phyloP scores from a whole-genome alignment of 441 rosid species.

The Adansonia grandidieri region DNA sequence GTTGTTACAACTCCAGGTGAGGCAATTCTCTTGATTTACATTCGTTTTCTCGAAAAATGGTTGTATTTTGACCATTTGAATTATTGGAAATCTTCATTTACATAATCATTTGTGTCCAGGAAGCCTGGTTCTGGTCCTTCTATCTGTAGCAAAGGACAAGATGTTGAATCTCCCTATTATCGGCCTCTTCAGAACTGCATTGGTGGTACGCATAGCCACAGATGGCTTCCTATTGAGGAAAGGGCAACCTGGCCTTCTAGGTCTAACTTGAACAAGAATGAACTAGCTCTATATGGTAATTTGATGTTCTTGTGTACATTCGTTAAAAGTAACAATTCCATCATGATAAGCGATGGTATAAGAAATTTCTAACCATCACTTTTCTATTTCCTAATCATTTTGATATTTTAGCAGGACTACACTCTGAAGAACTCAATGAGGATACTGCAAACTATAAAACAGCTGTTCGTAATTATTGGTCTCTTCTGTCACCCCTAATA shows the following conservation, averaged over 20 bases:
- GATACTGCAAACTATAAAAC: slow-evolving; percentile 66
- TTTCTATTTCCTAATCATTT: slow-evolving; percentile 13
- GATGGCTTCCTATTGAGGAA: slow-evolving; percentile 87
- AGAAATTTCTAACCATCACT: not conserved
- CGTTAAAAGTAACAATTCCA: slow-evolving; percentile 13
- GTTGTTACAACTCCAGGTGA: slow-evolving; percentile 81
- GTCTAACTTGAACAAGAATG: slow-evolving; percentile 70
- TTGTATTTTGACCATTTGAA: slow-evolving; percentile 14
- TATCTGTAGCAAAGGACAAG: slow-evolving; percentile 76
- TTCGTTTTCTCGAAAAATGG: not conserved
- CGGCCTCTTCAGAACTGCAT: slow-evolving; percentile 88
- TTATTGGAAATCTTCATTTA: slow-evolving; percentile 1
- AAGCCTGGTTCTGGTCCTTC: slow-evolving; percentile 81
- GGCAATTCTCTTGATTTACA: slow-evolving; percentile 29
- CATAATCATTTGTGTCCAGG: slow-evolving; percentile 51
- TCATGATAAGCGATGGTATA: not conserved
- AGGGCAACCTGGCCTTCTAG: slow-evolving; percentile 89
- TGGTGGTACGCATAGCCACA: slow-evolving; percentile 77
- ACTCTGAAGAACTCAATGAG: slow-evolving; percentile 64
- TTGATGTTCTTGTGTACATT: not conserved
- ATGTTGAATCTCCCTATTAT: slow-evolving; percentile 89
- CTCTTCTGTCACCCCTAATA: slow-evolving; percentile 91
- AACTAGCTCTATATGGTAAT: slow-evolving; percentile 79
- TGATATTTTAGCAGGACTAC: slow-evolving; percentile 57
- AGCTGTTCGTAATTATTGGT: slow-evolving; percentile 81